Conservation (phyloP, 495 filamentous ascomycete genomes). For the Tuber indicum region DNA sequence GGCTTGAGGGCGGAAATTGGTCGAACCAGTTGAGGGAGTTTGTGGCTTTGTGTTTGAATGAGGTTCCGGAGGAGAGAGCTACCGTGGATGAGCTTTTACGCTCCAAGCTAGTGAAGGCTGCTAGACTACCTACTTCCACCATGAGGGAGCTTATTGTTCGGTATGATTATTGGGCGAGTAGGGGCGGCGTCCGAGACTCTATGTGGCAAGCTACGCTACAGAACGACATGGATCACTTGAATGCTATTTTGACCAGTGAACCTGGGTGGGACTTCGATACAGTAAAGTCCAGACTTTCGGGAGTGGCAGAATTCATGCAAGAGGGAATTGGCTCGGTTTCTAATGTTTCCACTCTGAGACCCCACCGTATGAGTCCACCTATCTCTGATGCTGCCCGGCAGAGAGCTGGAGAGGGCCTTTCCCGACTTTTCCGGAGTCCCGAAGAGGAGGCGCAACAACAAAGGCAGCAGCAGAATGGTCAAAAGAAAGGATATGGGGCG, state of each 20-base stretch:
- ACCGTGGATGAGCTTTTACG: constrained; percentile 59
- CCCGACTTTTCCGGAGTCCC: constrained; percentile 27
- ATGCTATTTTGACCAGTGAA: constrained; percentile 67
- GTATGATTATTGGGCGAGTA: constrained; percentile 78
- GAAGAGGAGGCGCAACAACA: constrained; percentile 30
- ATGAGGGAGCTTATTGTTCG: constrained; percentile 68
- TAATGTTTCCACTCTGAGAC: constrained; percentile 24
- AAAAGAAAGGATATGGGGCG: constrained; percentile 15
- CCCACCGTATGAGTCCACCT: constrained; percentile 7
- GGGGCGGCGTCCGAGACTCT: constrained; percentile 75
- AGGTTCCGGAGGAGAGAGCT: constrained; percentile 67
- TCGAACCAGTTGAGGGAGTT: constrained; percentile 68
- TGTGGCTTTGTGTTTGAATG: constrained; percentile 70
- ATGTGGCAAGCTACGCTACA: constrained; percentile 51
- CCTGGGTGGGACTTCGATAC: constrained; percentile 68
- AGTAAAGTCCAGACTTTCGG: constrained; percentile 43
- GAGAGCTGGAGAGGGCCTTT: constrained; percentile 24
- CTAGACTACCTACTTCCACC: constrained; percentile 62
- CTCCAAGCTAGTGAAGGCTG: constrained; percentile 58
- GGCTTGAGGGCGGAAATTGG: constrained; percentile 69
- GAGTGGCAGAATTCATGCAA: constrained; percentile 31
- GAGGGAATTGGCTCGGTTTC: constrained; percentile 25
- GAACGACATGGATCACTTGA: constrained; percentile 71
- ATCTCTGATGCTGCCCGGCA: constrained; percentile 23
- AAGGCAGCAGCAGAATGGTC: constrained; percentile 11